Conservation (phyloP, 371 early-diverging fungal genomes). For the Globomyces sp. region DNA sequence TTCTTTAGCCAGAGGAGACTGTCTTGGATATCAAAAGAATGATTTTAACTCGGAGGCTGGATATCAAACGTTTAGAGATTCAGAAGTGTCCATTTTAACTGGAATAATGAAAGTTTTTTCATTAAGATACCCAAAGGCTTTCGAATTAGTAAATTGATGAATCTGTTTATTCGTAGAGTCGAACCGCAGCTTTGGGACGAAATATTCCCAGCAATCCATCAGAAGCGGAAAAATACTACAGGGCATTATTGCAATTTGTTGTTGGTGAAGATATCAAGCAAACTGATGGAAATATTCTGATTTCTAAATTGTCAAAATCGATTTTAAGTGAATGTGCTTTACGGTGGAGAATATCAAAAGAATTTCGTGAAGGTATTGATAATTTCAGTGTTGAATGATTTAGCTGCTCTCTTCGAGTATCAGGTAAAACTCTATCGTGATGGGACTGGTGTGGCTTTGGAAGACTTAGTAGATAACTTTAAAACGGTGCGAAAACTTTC, state of each 20-base stretch:
- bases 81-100: too few species aligned
- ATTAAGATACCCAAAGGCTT: slow-evolving; percentile 21
- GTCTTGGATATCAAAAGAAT: too few species aligned
- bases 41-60: too few species aligned
- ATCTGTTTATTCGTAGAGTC: neutral
- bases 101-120: slow-evolving; percentile 24
- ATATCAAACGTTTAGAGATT: too few species aligned
- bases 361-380: slow-evolving; percentile 23
- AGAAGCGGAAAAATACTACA: slow-evolving; percentile 24
- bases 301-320: slow-evolving; percentile 28
- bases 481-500: slow-evolving; percentile 13
- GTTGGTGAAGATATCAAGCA: slow-evolving; percentile 29
- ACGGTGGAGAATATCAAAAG: slow-evolving; percentile 36
- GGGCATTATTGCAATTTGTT: slow-evolving; percentile 26
- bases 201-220: slow-evolving; percentile 13
- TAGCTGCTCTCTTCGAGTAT: slow-evolving; percentile 26
- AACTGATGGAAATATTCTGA: slow-evolving; percentile 22
- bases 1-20: too few species aligned
- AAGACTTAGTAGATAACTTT: slow-evolving; percentile 25
- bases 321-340: slow-evolving; percentile 39
- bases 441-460: slow-evolving; percentile 12
- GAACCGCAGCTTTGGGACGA: neutral
- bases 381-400: too few species aligned
- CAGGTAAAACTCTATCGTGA: slow-evolving; percentile 20
- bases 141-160: neutral